Conservation (phyloP, 768 basidiomycete species). For the Mrakia hoshinonis region DNA sequence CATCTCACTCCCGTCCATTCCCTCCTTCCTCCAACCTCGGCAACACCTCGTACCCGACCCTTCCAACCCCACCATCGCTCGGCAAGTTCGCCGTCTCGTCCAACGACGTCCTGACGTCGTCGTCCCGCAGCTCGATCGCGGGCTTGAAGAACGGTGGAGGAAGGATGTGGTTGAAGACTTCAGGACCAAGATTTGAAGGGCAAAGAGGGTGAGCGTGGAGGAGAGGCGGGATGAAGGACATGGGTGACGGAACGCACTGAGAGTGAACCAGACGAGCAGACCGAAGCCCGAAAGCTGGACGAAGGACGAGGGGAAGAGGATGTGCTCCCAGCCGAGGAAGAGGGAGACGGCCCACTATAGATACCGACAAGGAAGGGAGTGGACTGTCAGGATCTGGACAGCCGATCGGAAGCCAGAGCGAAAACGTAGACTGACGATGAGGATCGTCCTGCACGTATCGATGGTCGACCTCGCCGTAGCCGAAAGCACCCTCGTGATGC, state of each 20-base stretch:
- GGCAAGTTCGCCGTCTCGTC: constrained; percentile 7
- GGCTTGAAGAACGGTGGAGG: background rate
- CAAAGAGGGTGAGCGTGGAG: constrained; percentile 44
- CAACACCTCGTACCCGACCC: constrained; percentile 10
- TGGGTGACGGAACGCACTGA: background rate
- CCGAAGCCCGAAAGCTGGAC: constrained; percentile 77
- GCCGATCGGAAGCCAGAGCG: background rate
- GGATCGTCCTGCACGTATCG: constrained; percentile 88
- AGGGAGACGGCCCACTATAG: constrained; percentile 50
- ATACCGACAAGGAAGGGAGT: background rate
- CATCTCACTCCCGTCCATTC: background rate
- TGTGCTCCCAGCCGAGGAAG: constrained; percentile 67
- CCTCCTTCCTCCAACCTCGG: constrained; percentile 7
- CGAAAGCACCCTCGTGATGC: constrained; percentile 33
- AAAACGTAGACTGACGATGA: constrained; percentile 47
- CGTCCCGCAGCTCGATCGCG: background rate
- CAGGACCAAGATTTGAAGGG: background rate
- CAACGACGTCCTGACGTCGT: background rate
- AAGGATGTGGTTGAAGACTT: constrained; percentile 1
- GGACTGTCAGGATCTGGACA: background rate
- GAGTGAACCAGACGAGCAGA: constrained; percentile 67
- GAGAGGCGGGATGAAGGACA: constrained; percentile 76
- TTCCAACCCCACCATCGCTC: background rate
- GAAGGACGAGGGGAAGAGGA: constrained; percentile 70
- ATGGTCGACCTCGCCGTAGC: constrained; percentile 42